A percentile compares a stretch with the other conserved stretches of the same genome.
These are phyloP conservation scores for Verticillium tricorpus DNA, from an alignment of 2,329 filamentous ascomycete genomes.

Conservation along the genomic window DNA sequence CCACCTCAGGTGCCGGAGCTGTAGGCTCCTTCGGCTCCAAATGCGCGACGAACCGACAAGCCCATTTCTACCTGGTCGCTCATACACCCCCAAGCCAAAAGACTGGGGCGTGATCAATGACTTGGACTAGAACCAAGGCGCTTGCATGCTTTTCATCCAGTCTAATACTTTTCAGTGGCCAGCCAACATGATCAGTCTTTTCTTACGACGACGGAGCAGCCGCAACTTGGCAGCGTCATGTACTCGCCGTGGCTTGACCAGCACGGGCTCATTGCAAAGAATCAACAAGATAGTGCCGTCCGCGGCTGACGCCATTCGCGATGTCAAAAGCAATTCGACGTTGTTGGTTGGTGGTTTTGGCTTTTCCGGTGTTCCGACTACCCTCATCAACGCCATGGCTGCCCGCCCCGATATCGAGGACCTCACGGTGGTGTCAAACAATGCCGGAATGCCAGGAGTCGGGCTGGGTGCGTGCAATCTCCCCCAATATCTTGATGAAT, in stretches of 20 bases:
- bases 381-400: constrained; percentile 68
- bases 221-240: background rate
- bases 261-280: background rate
- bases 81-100: no score
- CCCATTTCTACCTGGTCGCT: background rate
- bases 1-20: no score
- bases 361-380: constrained; percentile 77
- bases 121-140: no score
- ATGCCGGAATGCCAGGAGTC: constrained; percentile 78
- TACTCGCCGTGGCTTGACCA: background rate
- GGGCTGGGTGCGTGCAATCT: constrained; percentile 53
- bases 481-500: background rate
- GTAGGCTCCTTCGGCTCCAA: background rate
- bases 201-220: background rate
- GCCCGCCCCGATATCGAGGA: constrained; percentile 66
- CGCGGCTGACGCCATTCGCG: constrained; percentile 64
- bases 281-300: constrained; percentile 74
- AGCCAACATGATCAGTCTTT: no score
- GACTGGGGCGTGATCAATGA: no score
- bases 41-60: background rate
- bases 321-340: constrained; percentile 74
- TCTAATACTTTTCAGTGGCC: no score
- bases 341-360: constrained; percentile 79
- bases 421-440: constrained; percentile 89
- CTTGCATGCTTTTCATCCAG: no score